Conservation (phyloP, 306 rosid genomes). For the Quillaja saponaria region DNA sequence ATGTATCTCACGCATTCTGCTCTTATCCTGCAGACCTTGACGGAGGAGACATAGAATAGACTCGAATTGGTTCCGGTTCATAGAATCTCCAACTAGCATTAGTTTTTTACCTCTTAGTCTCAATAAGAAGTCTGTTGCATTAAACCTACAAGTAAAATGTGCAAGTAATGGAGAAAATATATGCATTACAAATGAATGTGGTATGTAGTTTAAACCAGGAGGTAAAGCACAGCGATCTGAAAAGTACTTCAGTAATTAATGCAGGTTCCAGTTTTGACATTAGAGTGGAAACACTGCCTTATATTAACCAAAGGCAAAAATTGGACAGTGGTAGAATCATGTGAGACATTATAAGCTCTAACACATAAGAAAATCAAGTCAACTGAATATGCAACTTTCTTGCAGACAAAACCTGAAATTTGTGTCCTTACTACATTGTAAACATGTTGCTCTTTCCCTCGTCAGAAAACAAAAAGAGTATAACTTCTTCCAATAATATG, state of each 20-base stretch:
- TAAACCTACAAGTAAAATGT: conserved; percentile 62
- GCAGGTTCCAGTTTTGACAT: conserved; percentile 15
- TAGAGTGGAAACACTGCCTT: not conserved
- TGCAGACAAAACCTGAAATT: conserved; percentile 10
- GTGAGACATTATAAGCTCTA: conserved; percentile 5
- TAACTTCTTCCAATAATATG: conserved; percentile 18
- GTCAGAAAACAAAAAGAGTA: conserved; percentile 18
- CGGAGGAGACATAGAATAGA: conserved; percentile 81
- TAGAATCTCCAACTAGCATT: conserved; percentile 92
- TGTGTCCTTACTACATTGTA: conserved; percentile 4
- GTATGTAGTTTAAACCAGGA: no score
- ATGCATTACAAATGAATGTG: conserved; percentile 1
- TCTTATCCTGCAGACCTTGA: conserved; percentile 76
- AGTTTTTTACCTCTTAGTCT: conserved; percentile 77
- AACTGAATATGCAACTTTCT: conserved; percentile 1
- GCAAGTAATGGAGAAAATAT: conserved; percentile 35
- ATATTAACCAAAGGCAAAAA: conserved; percentile 16
- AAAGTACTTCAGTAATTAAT: conserved; percentile 18
- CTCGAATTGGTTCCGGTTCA: conserved; percentile 94
- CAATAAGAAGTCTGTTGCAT: conserved; percentile 80
- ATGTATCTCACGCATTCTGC: conserved; percentile 76
- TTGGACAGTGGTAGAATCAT: not conserved
- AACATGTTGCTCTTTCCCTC: not conserved
- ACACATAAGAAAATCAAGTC: conserved; percentile 1
- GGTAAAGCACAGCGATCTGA: conserved; percentile 15